phyloP scores from a whole-genome alignment of 2,329 filamentous ascomycete genomes.

The Myotisia sp. region DNA sequence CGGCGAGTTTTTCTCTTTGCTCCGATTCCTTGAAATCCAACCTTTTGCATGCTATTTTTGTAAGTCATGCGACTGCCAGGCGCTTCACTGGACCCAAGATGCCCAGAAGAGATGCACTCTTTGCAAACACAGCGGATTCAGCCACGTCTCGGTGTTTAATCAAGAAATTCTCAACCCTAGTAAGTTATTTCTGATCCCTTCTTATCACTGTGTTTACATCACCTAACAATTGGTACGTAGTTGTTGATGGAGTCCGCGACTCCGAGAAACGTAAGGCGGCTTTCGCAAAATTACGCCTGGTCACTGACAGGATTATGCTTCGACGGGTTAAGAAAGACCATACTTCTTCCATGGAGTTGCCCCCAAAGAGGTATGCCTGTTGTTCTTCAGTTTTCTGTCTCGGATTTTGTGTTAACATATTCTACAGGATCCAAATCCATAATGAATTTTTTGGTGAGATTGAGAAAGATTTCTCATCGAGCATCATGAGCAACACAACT shows the following conservation, averaged over 20 bases:
- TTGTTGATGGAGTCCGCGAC: constrained; percentile 42
- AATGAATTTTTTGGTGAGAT: constrained; percentile 95
- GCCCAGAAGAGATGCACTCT: constrained; percentile 54
- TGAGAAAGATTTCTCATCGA: constrained; percentile 86
- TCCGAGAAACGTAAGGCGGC: constrained; percentile 49
- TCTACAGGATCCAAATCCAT: constrained; percentile 55
- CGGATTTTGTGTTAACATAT: neutral
- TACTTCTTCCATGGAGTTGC: constrained; percentile 87
- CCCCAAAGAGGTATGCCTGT: constrained; percentile 70
- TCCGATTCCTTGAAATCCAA: constrained; percentile 76
- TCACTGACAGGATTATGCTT: constrained; percentile 91
- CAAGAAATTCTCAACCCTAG: constrained; percentile 81
- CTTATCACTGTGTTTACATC: constrained; percentile 3
- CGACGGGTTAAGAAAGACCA: constrained; percentile 88
- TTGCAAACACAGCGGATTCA: constrained; percentile 52
- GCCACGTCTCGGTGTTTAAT: constrained; percentile 74
- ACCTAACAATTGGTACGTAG: constrained; percentile 15
- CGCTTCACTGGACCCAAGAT: constrained; percentile 70
- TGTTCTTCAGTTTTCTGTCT: too few species aligned
- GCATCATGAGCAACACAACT: constrained; percentile 83
- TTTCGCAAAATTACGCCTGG: constrained; percentile 66
- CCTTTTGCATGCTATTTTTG: constrained; percentile 93
- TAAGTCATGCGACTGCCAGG: constrained; percentile 67
- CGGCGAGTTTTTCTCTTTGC: constrained; percentile 87
- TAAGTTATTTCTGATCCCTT: constrained; percentile 14